Percentiles rank a stretch among this genome's conserved stretches.
Evolutionary conservation across 345 rosid species (phyloP).

Genomic region (Syzygium jambos): DNA sequence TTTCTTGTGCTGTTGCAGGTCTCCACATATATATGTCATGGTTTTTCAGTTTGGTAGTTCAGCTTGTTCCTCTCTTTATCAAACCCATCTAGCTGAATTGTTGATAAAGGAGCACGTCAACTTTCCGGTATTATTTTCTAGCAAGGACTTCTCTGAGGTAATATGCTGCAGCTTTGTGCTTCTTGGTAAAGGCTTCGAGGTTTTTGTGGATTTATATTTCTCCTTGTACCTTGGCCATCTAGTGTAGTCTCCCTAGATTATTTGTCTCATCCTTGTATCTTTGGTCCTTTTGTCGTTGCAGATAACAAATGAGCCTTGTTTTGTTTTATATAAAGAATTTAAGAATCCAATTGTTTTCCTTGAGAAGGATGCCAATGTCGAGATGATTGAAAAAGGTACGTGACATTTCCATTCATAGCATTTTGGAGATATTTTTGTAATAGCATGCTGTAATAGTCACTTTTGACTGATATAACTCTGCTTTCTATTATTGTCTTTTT

Average conservation of each 20-base stretch:
- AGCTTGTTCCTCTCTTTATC: constrained; percentile 31
- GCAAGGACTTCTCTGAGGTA: constrained; percentile 52
- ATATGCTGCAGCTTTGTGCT: neutral
- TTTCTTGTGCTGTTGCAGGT: constrained; percentile 25
- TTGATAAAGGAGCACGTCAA: constrained; percentile 59
- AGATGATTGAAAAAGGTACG: constrained; percentile 56
- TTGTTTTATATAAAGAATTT: constrained; percentile 50
- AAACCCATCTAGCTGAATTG: constrained; percentile 33
- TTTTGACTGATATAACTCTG: neutral
- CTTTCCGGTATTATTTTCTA: constrained; percentile 62
- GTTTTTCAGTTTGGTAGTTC: constrained; percentile 45
- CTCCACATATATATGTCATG: constrained; percentile 48
- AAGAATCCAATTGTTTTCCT: constrained; percentile 36
- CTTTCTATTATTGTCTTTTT: neutral
- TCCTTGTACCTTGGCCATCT: neutral
- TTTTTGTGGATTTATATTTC: neutral
- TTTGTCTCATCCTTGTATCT: neutral
- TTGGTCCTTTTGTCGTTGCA: constrained; percentile 6
- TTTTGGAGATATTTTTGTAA: neutral
- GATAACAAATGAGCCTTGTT: constrained; percentile 44
- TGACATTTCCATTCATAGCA: neutral
- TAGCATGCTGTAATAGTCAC: neutral
- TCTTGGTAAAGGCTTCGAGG: neutral
- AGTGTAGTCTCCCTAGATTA: neutral
- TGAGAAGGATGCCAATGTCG: constrained; percentile 45